Evolutionary conservation across 2,329 filamentous ascomycete genomes (phyloP).

Genomic region (Byssothecium circinans): DNA sequence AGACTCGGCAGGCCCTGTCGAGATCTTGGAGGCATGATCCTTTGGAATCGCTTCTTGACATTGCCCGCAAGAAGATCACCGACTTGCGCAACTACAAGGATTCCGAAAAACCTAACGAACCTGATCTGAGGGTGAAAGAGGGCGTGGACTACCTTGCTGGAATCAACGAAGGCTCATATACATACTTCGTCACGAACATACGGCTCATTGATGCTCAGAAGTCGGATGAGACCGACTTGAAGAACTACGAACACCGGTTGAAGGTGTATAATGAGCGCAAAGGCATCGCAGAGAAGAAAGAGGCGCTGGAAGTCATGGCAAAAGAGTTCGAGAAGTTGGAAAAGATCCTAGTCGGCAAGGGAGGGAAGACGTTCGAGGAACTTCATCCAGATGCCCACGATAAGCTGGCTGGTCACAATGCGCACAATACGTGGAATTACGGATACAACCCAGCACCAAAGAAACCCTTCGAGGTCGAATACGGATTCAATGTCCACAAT

Average conservation of each 20-base stretch:
- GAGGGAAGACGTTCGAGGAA: constrained; percentile 68
- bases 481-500: constrained; percentile 55
- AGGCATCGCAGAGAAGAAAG: constrained; percentile 56
- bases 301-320: constrained; percentile 56
- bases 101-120: constrained; percentile 19
- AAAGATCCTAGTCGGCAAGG: constrained; percentile 55
- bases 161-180: constrained; percentile 60
- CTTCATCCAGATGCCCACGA: constrained; percentile 61
- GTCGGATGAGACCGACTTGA: constrained; percentile 39
- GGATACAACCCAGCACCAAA: too few species aligned
- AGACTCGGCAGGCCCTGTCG: constrained; percentile 31
- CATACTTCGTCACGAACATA: constrained; percentile 56
- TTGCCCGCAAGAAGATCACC: constrained; percentile 58
- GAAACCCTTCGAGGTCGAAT: too few species aligned
- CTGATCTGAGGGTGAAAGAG: constrained; percentile 44
- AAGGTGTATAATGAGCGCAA: constrained; percentile 22
- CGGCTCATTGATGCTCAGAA: constrained; percentile 44
- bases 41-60: constrained; percentile 61
- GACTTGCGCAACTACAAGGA: constrained; percentile 50
- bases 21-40: constrained; percentile 32
- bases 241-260: constrained; percentile 29
- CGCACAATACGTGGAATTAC: too few species aligned
- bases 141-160: constrained; percentile 55
- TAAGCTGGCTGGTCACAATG: too few species aligned
- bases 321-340: constrained; percentile 60